Conservation (phyloP, 371 early-diverging fungal genomes). For the Lichtheimia corymbifera region DNA sequence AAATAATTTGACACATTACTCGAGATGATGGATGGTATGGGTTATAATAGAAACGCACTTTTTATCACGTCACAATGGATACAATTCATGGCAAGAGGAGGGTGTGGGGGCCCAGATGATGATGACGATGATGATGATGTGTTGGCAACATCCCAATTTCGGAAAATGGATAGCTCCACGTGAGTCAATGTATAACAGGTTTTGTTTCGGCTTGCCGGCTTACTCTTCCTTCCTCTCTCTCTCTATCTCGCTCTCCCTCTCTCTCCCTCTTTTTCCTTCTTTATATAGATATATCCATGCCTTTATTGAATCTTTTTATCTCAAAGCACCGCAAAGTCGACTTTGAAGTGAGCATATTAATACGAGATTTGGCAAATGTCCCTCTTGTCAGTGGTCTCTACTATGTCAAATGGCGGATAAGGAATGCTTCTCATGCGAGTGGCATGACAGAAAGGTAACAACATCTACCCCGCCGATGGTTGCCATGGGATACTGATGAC, state of each 20-base stretch:
- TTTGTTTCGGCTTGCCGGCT: too few species aligned
- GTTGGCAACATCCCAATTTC: too few species aligned
- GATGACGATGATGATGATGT: too few species aligned
- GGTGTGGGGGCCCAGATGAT: too few species aligned
- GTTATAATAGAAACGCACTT: too few species aligned
- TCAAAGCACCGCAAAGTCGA: slow-evolving; percentile 60
- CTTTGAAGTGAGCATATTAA: slow-evolving; percentile 47
- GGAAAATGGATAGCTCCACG: too few species aligned
- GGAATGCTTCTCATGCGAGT: slow-evolving; percentile 42
- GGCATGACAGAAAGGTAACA: slow-evolving; percentile 53
- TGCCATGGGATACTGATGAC: neutral
- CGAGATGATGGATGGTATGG: too few species aligned
- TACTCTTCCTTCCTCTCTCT: neutral
- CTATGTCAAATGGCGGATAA: slow-evolving; percentile 65
- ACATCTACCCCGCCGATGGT: too few species aligned
- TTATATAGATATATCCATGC: slow-evolving; percentile 12
- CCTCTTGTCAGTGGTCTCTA: slow-evolving; percentile 69
- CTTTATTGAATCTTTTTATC: slow-evolving; percentile 50
- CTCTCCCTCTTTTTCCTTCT: slow-evolving; percentile 4
- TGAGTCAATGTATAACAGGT: too few species aligned
- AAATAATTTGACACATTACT: too few species aligned
- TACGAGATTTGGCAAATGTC: slow-evolving; percentile 65
- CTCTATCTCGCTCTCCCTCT: slow-evolving; percentile 1
- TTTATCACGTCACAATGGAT: too few species aligned
- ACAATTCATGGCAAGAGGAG: too few species aligned